Percentiles rank a stretch among this genome's conserved stretches.
These are phyloP conservation scores for Cucurbita maxima DNA, from an alignment of 306 rosid genomes.

Conservation along the genomic window DNA sequence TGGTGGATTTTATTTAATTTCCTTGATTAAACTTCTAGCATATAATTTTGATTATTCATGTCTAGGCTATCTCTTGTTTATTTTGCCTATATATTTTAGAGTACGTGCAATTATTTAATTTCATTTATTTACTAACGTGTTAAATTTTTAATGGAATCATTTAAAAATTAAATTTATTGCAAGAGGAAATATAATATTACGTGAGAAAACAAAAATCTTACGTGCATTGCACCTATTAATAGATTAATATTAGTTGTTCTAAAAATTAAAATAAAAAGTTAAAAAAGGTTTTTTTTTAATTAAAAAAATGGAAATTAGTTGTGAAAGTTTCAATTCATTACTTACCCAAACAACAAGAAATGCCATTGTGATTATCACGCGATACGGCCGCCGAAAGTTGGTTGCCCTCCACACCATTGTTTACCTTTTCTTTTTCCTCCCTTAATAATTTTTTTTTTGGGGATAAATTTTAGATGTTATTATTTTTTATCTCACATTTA, in stretches of 20 bases:
- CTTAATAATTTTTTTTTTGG: neutral
- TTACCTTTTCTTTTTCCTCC: neutral
- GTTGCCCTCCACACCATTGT: conserved; percentile 15
- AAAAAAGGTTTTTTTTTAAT: conserved; percentile 1
- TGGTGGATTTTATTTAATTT: neutral
- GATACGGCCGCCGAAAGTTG: conserved; percentile 31
- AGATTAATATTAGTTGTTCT: neutral
- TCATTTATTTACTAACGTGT: neutral
- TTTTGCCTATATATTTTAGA: neutral
- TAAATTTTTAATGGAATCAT: no score
- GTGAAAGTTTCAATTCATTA: conserved; percentile 17
- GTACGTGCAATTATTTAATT: neutral
- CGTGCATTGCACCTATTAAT: neutral
- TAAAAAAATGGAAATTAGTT: conserved; percentile 10
- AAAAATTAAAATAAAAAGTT: conserved; percentile 2
- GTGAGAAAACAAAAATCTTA: neutral
- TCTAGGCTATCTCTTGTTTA: neutral
- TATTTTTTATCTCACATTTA: neutral
- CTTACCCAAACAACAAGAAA: conserved; percentile 53
- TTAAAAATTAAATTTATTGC: neutral
- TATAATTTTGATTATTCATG: neutral
- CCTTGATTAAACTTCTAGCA: neutral
- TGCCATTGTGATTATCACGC: conserved; percentile 46
- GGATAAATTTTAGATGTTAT: no score
- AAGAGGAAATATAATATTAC: neutral